A percentile compares a stretch with the other conserved stretches of the same genome.
Conservation (phyloP, 768 basidiomycete species). For the Trametes meyenii region DNA sequence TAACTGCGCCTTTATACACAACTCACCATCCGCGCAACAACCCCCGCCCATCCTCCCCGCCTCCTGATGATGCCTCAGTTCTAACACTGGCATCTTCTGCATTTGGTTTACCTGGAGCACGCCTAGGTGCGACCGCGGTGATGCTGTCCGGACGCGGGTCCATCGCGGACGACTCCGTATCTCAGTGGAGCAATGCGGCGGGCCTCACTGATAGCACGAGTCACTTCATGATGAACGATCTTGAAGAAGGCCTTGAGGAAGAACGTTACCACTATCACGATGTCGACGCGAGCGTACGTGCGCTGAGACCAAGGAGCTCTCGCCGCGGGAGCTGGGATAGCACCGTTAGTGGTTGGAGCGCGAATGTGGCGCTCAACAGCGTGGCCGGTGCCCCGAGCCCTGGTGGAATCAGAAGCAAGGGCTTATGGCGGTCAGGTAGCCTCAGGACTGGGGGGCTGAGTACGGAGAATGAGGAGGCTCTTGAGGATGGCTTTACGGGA, state of each 20-base stretch:
- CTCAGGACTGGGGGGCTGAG: constrained; percentile 56
- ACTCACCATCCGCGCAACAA: constrained; percentile 95
- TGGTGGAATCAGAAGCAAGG: constrained; percentile 48
- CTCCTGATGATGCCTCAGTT: constrained; percentile 88
- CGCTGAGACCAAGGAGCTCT: constrained; percentile 84
- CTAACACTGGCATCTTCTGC: constrained; percentile 94
- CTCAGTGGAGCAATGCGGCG: constrained; percentile 58
- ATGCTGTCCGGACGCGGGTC: constrained; percentile 32
- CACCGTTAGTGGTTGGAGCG: constrained; percentile 87
- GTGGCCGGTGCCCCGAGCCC: constrained; percentile 33
- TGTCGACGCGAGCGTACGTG: constrained; percentile 85
- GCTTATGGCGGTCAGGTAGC: constrained; percentile 64
- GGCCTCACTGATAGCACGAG: constrained; percentile 60
- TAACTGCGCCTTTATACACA: constrained; percentile 88
- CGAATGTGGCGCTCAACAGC: constrained; percentile 53
- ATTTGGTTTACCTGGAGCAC: constrained; percentile 70
- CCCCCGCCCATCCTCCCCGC: constrained; percentile 89
- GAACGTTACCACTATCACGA: constrained; percentile 57
- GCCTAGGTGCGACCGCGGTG: constrained; percentile 42
- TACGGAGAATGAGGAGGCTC: constrained; percentile 42
- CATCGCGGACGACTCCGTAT: constrained; percentile 59
- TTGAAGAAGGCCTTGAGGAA: constrained; percentile 44
- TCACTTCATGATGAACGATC: constrained; percentile 61
- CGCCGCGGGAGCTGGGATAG: constrained; percentile 92
- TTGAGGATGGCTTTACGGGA: constrained; percentile 37